phyloP scores from a whole-genome alignment of 306 rosid species.

The Potentilla sterilis region DNA sequence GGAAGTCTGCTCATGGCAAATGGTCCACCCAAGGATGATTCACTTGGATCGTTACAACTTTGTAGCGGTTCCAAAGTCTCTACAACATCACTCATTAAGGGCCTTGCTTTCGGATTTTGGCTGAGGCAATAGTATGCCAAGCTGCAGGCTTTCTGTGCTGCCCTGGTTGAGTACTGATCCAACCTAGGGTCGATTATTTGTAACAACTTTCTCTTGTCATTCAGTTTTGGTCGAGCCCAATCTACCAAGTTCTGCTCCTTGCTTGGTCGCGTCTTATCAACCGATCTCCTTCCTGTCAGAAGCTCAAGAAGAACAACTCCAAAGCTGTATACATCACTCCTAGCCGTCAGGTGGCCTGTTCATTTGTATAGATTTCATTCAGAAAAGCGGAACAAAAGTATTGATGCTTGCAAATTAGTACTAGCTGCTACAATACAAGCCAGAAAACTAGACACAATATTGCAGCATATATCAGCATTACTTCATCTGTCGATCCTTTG shows the following conservation, averaged over 20 bases:
- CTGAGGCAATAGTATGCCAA: constrained; percentile 96
- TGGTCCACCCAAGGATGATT: constrained; percentile 54
- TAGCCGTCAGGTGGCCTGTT: constrained; percentile 94
- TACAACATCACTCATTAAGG: constrained; percentile 98
- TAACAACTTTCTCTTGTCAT: constrained; percentile 93
- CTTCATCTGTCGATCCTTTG: neutral
- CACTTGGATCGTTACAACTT: constrained; percentile 59
- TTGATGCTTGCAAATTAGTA: neutral
- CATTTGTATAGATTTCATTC: constrained; percentile 31
- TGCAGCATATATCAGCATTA: neutral
- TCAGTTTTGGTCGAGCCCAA: constrained; percentile 98
- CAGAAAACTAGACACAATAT: constrained; percentile 1
- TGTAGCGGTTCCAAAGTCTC: constrained; percentile 97
- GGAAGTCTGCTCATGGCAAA: constrained; percentile 67
- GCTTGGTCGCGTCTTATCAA: constrained; percentile 93
- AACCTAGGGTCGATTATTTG: constrained; percentile 92
- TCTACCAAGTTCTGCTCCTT: constrained; percentile 97
- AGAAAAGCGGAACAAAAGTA: constrained; percentile 2
- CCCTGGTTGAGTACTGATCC: constrained; percentile 93
- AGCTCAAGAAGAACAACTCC: constrained; percentile 99
- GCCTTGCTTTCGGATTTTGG: constrained; percentile 99
- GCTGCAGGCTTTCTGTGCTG: constrained; percentile 99
- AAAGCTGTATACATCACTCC: constrained; percentile 97
- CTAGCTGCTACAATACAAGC: neutral
- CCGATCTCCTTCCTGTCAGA: constrained; percentile 88